Evolutionary conservation across 768 basidiomycete genomes (phyloP).

Genomic region (Lentinula sp.): DNA sequence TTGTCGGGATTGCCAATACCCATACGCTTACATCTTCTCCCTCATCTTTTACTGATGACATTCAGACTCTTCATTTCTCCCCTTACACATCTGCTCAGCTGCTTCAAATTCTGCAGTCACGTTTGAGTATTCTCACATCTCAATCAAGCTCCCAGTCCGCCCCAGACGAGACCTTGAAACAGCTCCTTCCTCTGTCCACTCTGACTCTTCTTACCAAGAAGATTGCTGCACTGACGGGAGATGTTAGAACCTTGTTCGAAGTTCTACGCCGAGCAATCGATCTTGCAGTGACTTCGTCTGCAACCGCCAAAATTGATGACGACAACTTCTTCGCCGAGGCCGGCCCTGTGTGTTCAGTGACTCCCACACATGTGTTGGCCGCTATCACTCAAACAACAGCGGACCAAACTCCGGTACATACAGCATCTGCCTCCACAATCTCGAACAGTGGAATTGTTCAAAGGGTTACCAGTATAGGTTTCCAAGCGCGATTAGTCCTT

Average conservation of each 20-base stretch:
- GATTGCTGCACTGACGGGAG: constrained; percentile 75
- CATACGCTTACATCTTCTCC: constrained; percentile 71
- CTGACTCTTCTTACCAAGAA: constrained; percentile 76
- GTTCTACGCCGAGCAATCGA: constrained; percentile 79
- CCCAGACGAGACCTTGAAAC: constrained; percentile 30
- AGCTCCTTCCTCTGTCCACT: constrained; percentile 58
- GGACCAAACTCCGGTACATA: background rate
- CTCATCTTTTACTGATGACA: constrained; percentile 22
- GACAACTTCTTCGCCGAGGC: constrained; percentile 14
- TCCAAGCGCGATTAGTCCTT: constrained; percentile 70
- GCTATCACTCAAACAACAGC: constrained; percentile 50
- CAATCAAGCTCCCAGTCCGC: constrained; percentile 26
- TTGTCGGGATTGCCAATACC: constrained; percentile 86
- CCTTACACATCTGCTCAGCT: constrained; percentile 75
- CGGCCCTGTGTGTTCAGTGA: constrained; percentile 32
- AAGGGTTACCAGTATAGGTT: constrained; percentile 63
- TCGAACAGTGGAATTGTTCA: constrained; percentile 49
- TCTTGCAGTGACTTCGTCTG: constrained; percentile 36
- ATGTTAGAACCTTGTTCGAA: constrained; percentile 76
- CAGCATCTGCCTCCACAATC: constrained; percentile 18
- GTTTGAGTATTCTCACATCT: constrained; percentile 29
- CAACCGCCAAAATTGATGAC: constrained; percentile 9
- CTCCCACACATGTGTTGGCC: constrained; percentile 62
- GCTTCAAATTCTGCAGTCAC: constrained; percentile 58
- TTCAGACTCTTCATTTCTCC: constrained; percentile 73